A percentile compares a stretch with the other conserved stretches of the same genome.
Conservation (phyloP, 805 yeast genomes). For the Ogataea ramenticola region DNA sequence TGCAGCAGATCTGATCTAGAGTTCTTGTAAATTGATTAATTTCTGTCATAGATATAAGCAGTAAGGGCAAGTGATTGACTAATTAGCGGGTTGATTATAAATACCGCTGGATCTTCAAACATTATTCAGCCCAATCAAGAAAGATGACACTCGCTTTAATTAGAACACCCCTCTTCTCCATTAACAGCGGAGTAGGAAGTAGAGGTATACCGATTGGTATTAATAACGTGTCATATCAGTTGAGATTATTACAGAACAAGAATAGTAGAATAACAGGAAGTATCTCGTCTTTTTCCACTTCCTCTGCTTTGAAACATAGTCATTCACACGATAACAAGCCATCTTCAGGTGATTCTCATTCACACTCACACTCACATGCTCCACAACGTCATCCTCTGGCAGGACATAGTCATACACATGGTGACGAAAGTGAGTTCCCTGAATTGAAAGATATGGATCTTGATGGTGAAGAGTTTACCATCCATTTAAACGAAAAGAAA, state of each 20-base stretch:
- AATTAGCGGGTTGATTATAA: no score
- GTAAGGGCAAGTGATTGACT: no score
- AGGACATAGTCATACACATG: slow-evolving; percentile 6
- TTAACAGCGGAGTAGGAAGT: not conserved
- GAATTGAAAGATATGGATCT: slow-evolving; percentile 21
- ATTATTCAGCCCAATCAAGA: no score
- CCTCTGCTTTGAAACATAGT: not conserved
- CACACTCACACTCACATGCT: slow-evolving; percentile 7
- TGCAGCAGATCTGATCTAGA: no score
- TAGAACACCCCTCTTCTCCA: not conserved
- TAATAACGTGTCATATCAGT: no score
- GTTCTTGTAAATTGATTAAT: no score
- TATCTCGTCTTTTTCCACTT: not conserved
- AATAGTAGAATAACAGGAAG: not conserved
- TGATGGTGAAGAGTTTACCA: slow-evolving; percentile 20
- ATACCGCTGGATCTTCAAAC: no score
- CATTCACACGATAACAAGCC: not conserved
- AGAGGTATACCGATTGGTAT: not conserved
- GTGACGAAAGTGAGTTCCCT: slow-evolving; percentile 13
- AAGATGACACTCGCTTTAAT: not conserved
- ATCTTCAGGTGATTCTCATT: not conserved
- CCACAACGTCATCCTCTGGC: slow-evolving; percentile 27
- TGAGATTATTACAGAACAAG: not conserved
- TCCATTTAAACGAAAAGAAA: slow-evolving; percentile 16
- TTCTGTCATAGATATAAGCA: no score